Evolutionary conservation across 305 asterid species (phyloP), one percentile per base, ranked within the genome.

Genomic region (Solanum hybrid): DNA sequence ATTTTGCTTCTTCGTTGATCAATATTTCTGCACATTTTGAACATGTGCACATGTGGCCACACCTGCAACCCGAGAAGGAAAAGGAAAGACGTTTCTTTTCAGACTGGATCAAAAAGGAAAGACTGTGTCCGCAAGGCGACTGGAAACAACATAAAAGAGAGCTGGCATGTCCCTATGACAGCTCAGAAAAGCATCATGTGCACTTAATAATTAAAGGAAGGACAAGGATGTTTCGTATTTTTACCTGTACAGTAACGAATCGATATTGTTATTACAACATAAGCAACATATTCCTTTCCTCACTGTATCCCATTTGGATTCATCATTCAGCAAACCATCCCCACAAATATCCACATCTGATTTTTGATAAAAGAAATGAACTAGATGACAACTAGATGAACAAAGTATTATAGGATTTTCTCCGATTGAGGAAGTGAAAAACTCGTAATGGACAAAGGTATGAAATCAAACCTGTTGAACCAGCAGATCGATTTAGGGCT

Each of bases 21-120:
- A 96, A 88, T 76, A 81, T 88, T 77, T 95, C 98, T 3, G 98
- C 98, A 66, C 99, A 97, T 34, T 94, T 92, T n/a, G 94, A 90
- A 86, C 99, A 97, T 37, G 96, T 91, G 92, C 98, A 96, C 96
- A 97, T 95, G 97, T 97, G 99, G 85, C 98, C 99, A 84, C 99
- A 97, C 93, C 99, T 97, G 90, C 29, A 88, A 22, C 34, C 87
- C 87, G 86, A 60, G 29, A 88, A 64, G 82, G 56, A 26, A 78
- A 86, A 69, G 24, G 10, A 6, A 51, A 10, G 77, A 9, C 4
- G 51, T 4, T n/a, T 56, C 10, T 76, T 29, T 14, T 42, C 29
- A 14, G 38, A 88, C 42, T 10, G 14, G 64, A 60, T 78, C 27
- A 84, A 60, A 71, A 85, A 66, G 7, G 13, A 32, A 88, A 10